Base-by-base conservation (phyloP, 352 stramenopile genomes). In the Phytophthora brassicae region DNA sequence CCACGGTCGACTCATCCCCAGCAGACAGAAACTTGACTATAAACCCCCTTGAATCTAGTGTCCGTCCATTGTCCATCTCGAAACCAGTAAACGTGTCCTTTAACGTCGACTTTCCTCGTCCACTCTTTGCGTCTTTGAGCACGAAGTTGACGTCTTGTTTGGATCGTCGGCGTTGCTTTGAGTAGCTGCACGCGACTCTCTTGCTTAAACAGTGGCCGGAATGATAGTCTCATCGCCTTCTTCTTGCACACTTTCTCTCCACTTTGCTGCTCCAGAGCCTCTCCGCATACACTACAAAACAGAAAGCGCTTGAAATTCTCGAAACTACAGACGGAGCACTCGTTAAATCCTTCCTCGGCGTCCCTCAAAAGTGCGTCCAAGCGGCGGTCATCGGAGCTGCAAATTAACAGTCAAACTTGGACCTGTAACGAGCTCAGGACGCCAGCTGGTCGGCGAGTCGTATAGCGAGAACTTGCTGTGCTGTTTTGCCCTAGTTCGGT, bases 221-320 rank as follows among this genome's bases (percentile, higher is more conserved):
- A 42, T 16, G 52, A 68, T n/a, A 63, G 39, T 4, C 41, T 33
- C 6, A 23, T 26, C 1, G 36, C 13, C 12, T 62, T 49, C 28
- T 70, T 66, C 45, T 75, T 66, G 22, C 59, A n/a, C n/a, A n/a
- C n/a, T n/a, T n/a, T 31, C 29, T 43, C 36, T 22, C 16, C 36
- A n/a, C 23, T 20, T 43, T 20, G 36, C 36, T 43, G 36, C 11
- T 11, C 52, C 11, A 78, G 26, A 1, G 36, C 58, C 24, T 75
- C 68, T 35, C 72, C 69, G 49, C 72, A 81, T 16, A 81, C 57
- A 45, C 51, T 66, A 51, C 72, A 81, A 50, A 76, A 81, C 36
- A 63, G 62, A 49, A 69, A 63, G 17, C 69, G 69, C 54, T 70
- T 69, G 54, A 81, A 81, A 50, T 78, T 81, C 60, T 78, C 68